phyloP scores from a whole-genome alignment of 1,139 yeast genomes.

The Debaryomyces sp. region DNA sequence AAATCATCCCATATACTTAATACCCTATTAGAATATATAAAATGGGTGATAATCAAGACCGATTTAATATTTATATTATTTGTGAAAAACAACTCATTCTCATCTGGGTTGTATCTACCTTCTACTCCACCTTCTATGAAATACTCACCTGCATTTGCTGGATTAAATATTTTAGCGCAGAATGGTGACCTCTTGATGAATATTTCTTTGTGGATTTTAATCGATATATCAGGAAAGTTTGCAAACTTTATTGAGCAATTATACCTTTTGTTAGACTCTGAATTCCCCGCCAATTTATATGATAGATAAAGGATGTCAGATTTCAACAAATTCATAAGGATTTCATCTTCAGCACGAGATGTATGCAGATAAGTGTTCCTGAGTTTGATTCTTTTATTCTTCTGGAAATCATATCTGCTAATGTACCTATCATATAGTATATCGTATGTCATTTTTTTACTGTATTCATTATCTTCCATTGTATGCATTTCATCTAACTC shows the following conservation, averaged over 20 bases:
- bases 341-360: slow-evolving; percentile 10
- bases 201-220: slow-evolving; percentile 36
- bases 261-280: slow-evolving; percentile 17
- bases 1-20: slow-evolving; percentile 30
- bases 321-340: slow-evolving; percentile 15
- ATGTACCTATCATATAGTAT: slow-evolving; percentile 17
- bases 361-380: slow-evolving; percentile 22
- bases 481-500: slow-evolving; percentile 12
- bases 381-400: slow-evolving; percentile 19
- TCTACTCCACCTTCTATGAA: slow-evolving; percentile 22
- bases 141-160: slow-evolving; percentile 17
- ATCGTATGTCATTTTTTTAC: slow-evolving; percentile 16
- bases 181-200: slow-evolving; percentile 31
- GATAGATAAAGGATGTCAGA: slow-evolving; percentile 18
- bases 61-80: slow-evolving; percentile 27
- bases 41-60: slow-evolving; percentile 35
- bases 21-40: slow-evolving; percentile 34
- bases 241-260: slow-evolving; percentile 29
- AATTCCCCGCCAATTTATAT: slow-evolving; percentile 8
- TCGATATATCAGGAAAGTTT: slow-evolving; percentile 18
- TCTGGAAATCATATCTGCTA: slow-evolving; percentile 18
- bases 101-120: slow-evolving; percentile 24
- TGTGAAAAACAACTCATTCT: slow-evolving; percentile 17
- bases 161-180: slow-evolving; percentile 25
- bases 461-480: neutral